Base-by-base conservation (phyloP, 2,329 filamentous ascomycete genomes). In the Gaeumannomyces tritici region DNA sequence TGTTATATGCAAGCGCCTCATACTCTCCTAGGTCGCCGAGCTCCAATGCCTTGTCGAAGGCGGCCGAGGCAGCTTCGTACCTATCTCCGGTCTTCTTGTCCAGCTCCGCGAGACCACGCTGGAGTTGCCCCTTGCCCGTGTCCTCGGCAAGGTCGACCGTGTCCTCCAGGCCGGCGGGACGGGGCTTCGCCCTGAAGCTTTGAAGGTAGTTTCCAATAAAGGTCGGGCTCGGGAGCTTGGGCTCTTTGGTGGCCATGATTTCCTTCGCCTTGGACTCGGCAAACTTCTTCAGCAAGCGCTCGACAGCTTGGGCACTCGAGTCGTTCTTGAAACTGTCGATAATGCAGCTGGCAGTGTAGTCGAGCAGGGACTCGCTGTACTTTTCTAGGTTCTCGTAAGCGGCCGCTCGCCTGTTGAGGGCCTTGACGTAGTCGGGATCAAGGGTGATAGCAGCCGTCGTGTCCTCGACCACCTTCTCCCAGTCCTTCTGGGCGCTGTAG, bases 121-220 rank as follows among this genome's bases (percentile, higher is more conserved):
- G 90, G 72, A 99, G 78, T 75, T 96, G 89, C 54, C 89, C 93
- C 79, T 89, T 89, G 69, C 93, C 93, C 57, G 87, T 90, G 57
- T 89, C 86, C 69, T 93, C 86, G 55, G 85, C 77, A 59, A 97
- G 76, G 67, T 96, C 91, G n/a, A 81, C 86, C 9, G 86, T 83
- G 68, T 96, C 91, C 64, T 93, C 92, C 61, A 99, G 80, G 15
- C 91, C 93, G 65, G 82, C 85, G 4, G 95, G 93, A 2, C 91
- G 84, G 59, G 86, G 81, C 79, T 89, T 90, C 64, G 87, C 82
- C 64, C 95, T 89, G 89, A 99, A 99, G 80, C 93, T 98, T 79
- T 98, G 93, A 35, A 99, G 88, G 76, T 99, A 99, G 82, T 99
- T 99, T 73, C 92, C 91, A 68, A 99, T 93, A 70, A 98, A 99